Percentiles rank a stretch among this genome's conserved stretches.
These are phyloP conservation scores for Hanseniaspora occidentalis DNA, from an alignment of 805 yeast genomes.

Conservation along the genomic window DNA sequence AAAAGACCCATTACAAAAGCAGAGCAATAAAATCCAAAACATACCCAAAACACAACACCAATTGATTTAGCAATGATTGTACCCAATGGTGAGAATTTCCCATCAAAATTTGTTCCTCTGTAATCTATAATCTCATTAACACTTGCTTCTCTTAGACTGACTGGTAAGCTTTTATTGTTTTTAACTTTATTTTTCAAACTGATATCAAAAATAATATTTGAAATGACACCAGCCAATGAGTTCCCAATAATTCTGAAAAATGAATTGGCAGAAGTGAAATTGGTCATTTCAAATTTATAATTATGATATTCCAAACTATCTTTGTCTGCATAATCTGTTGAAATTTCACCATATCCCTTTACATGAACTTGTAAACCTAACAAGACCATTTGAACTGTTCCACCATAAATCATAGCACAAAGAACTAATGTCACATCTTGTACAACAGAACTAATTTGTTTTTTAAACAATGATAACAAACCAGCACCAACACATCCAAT, in stretches of 20 bases:
- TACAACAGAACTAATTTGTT: slow-evolving; percentile 16
- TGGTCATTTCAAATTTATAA: slow-evolving; percentile 12
- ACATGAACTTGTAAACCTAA: slow-evolving; percentile 20
- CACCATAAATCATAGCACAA: slow-evolving; percentile 27
- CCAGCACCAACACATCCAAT: slow-evolving; percentile 26
- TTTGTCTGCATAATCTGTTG: background rate
- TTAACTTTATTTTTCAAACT: slow-evolving; percentile 10
- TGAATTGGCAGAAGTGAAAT: slow-evolving; percentile 14
- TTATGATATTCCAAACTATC: slow-evolving; percentile 2
- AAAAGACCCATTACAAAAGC: slow-evolving; percentile 11
- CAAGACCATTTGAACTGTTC: slow-evolving; percentile 21
- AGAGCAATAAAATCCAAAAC: slow-evolving; percentile 10
- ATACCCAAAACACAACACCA: slow-evolving; percentile 14
- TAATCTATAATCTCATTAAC: slow-evolving; percentile 12
- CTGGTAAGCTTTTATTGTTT: background rate
- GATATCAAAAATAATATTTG: slow-evolving; percentile 14
- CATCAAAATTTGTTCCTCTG: slow-evolving; percentile 13
- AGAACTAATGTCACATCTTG: slow-evolving; percentile 27
- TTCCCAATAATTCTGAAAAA: slow-evolving; percentile 15
- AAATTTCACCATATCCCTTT: background rate
- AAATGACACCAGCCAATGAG: slow-evolving; percentile 14
- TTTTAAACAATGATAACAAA: slow-evolving; percentile 19
- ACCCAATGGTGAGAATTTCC: slow-evolving; percentile 9
- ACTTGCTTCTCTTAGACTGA: slow-evolving; percentile 5
- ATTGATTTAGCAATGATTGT: slow-evolving; percentile 10